Evolutionary conservation across 2,329 filamentous ascomycete species (phyloP).

Genomic region (Penicillium frequentans): DNA sequence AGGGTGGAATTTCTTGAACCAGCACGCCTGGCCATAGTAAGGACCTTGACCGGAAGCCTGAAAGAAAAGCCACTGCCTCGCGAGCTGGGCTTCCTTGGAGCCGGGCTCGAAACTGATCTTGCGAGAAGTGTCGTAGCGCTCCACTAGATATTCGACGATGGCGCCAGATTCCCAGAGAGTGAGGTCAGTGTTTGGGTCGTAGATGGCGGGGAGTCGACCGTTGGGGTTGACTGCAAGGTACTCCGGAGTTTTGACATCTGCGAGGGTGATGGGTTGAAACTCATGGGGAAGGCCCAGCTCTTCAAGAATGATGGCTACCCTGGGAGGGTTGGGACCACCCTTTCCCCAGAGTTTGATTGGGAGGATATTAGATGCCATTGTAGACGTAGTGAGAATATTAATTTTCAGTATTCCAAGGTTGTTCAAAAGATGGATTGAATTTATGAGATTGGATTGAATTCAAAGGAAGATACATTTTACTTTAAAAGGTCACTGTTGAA

Average conservation of each 20-base stretch:
- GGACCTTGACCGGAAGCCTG: constrained; percentile 50
- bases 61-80: constrained; percentile 48
- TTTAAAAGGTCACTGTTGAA: neutral
- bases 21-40: constrained; percentile 50
- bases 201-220: neutral
- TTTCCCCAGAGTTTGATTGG: neutral
- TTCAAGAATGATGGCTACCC: neutral
- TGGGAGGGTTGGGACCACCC: neutral
- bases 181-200: constrained; percentile 38
- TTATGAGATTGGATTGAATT: neutral
- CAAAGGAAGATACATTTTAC: neutral
- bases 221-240: neutral
- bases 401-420: too few relatives aligned
- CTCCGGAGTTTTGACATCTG: neutral
- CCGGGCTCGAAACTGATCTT: constrained; percentile 20
- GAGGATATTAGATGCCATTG: neutral
- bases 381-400: neutral
- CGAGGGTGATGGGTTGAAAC: neutral
- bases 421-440: too few relatives aligned
- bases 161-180: constrained; percentile 49
- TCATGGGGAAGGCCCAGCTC: neutral
- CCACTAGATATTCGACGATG: constrained; percentile 23
- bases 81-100: constrained; percentile 37
- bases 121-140: neutral
- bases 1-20: constrained; percentile 42